These are phyloP conservation scores for Peronospora tabacina DNA, from an alignment of 352 stramenopile genomes.

Conservation along the genomic window DNA sequence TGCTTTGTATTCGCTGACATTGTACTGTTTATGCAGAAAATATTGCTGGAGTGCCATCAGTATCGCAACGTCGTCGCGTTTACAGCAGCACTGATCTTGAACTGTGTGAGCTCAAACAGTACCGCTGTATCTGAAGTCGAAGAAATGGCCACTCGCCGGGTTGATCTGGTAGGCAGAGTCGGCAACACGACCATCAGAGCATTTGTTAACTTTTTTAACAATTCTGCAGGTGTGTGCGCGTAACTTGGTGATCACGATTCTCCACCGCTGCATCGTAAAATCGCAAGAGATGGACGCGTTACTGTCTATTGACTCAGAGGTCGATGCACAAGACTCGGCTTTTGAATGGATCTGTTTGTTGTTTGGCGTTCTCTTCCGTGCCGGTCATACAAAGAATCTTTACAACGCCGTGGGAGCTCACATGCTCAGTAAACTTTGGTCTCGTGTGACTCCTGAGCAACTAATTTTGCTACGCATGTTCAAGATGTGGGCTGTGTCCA, in stretches of 20 bases:
- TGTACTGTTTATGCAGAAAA: constrained; percentile 42
- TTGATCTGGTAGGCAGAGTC: constrained; percentile 40
- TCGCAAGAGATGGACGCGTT: constrained; percentile 1
- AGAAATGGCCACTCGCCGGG: constrained; percentile 22
- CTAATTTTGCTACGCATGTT: constrained; percentile 76
- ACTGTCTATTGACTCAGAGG: constrained; percentile 2
- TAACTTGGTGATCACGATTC: constrained; percentile 63
- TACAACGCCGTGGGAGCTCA: constrained; percentile 69
- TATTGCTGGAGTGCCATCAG: constrained; percentile 70
- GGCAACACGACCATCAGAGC: neutral
- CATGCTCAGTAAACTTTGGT: constrained; percentile 74
- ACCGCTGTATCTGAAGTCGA: constrained; percentile 15
- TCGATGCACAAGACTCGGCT: constrained; percentile 49
- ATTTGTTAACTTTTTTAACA: neutral
- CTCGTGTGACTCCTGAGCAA: constrained; percentile 71
- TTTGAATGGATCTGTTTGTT: constrained; percentile 76
- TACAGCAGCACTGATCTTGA: constrained; percentile 48
- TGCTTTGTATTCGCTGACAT: constrained; percentile 1
- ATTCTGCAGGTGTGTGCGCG: constrained; percentile 44
- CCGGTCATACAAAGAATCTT: constrained; percentile 39
- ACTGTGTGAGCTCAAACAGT: constrained; percentile 50
- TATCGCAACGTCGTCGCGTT: constrained; percentile 74
- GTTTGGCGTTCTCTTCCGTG: constrained; percentile 53
- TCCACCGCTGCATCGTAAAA: constrained; percentile 60
- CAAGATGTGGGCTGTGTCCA: constrained; percentile 42